Conservation (phyloP, 1,284 basidiomycete genomes). For the Moesziomyces globuligerus region DNA sequence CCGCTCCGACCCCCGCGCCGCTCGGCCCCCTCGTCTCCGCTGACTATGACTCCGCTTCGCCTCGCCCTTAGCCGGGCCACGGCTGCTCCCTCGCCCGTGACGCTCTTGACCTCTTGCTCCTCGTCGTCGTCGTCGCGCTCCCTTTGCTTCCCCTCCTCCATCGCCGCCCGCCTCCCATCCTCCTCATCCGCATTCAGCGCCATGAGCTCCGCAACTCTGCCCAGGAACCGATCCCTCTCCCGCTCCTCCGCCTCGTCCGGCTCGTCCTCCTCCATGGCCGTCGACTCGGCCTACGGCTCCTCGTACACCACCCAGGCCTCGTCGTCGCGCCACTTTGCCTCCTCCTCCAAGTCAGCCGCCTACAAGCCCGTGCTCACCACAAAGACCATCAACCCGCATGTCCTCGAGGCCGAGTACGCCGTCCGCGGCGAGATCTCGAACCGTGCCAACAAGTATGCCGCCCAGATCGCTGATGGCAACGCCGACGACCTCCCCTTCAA, state of each 20-base stretch:
- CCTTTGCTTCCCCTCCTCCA: constrained; percentile 3
- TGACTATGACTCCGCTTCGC: constrained; percentile 28
- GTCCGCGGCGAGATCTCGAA: constrained; percentile 94
- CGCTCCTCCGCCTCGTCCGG: constrained; percentile 26
- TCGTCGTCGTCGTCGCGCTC: background rate
- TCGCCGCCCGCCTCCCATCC: background rate
- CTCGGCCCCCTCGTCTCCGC: background rate
- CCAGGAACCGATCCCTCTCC: constrained; percentile 23
- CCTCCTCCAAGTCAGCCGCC: constrained; percentile 24
- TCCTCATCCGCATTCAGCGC: constrained; percentile 9
- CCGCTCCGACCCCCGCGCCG: background rate
- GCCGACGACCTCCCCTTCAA: constrained; percentile 78
- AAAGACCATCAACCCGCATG: constrained; percentile 76
- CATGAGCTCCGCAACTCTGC: constrained; percentile 9
- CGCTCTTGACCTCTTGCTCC: background rate
- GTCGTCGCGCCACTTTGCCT: constrained; percentile 31
- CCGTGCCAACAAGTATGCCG: constrained; percentile 82
- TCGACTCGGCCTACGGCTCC: constrained; percentile 26
- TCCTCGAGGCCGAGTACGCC: constrained; percentile 91
- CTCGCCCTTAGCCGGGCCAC: constrained; percentile 21
- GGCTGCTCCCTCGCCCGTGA: constrained; percentile 5
- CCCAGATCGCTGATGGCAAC: constrained; percentile 68
- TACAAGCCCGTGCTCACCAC: constrained; percentile 69
- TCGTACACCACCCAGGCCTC: constrained; percentile 42
- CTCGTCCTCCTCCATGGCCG: constrained; percentile 28